A percentile compares a stretch with the other conserved stretches of the same genome.
Conservation (phyloP, 1,284 basidiomycete species). For the Apiotrichum akiyoshidainum region DNA sequence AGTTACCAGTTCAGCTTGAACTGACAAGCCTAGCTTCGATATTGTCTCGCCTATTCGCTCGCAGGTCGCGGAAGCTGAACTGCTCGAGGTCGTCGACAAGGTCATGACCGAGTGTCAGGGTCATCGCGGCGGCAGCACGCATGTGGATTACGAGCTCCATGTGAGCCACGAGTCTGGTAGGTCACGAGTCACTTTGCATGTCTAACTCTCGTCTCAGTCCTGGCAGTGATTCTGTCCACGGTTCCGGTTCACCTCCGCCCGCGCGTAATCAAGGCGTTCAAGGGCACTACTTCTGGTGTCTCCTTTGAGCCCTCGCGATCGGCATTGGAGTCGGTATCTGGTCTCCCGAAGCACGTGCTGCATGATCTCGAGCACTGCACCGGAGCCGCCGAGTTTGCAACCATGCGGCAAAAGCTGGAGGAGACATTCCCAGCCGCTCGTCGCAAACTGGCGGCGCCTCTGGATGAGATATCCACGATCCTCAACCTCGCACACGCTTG, state of each 20-base stretch:
- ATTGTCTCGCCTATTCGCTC: slow-evolving; percentile 49
- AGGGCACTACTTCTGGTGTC: slow-evolving; percentile 28
- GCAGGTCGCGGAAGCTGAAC: slow-evolving; percentile 48
- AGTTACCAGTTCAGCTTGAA: neutral
- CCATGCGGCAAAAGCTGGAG: slow-evolving; percentile 30
- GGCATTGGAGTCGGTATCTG: slow-evolving; percentile 27
- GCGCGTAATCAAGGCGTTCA: slow-evolving; percentile 39
- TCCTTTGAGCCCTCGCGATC: slow-evolving; percentile 24
- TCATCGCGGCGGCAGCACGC: slow-evolving; percentile 23
- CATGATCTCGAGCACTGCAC: slow-evolving; percentile 50
- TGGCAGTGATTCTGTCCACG: slow-evolving; percentile 38
- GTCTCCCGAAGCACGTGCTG: slow-evolving; percentile 31
- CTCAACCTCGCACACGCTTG: slow-evolving; percentile 50
- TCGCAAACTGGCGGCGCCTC: slow-evolving; percentile 39
- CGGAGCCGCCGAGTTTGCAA: slow-evolving; percentile 34
- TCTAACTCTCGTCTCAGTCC: slow-evolving; percentile 27
- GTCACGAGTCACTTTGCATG: neutral
- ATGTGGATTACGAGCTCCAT: slow-evolving; percentile 49
- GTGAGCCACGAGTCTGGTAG: slow-evolving; percentile 44
- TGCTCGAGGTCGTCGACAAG: slow-evolving; percentile 49
- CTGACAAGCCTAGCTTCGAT: slow-evolving; percentile 40
- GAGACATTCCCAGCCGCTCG: slow-evolving; percentile 27
- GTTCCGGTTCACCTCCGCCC: slow-evolving; percentile 33
- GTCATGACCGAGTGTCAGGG: slow-evolving; percentile 48
- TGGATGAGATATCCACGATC: slow-evolving; percentile 51